Conservation (phyloP, 148 eudicot species). For the Vaccinium vitisidaea region DNA sequence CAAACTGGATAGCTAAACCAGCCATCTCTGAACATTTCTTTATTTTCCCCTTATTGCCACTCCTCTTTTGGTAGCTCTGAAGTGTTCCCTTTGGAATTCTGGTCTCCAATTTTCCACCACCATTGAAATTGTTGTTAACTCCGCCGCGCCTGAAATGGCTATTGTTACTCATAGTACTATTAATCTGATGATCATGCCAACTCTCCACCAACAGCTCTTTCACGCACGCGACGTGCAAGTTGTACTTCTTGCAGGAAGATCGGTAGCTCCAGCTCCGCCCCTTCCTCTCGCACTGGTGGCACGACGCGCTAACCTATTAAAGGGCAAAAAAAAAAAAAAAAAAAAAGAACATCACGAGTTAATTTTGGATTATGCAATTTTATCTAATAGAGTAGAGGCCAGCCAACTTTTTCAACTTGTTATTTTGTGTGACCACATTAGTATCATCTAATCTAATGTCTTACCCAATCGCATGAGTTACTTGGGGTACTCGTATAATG, state of each 20-base stretch:
- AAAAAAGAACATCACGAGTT: not conserved
- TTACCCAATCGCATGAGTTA: too few relatives aligned
- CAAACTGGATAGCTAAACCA: constrained; percentile 72
- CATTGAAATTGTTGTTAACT: not conserved
- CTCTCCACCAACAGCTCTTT: constrained; percentile 85
- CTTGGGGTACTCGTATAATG: too few relatives aligned
- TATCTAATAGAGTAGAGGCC: too few relatives aligned
- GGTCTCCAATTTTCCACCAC: constrained; percentile 24
- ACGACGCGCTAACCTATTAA: constrained; percentile 43
- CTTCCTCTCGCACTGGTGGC: constrained; percentile 80
- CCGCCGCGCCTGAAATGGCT: not conserved
- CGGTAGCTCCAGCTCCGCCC: constrained; percentile 95
- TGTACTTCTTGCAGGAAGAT: constrained; percentile 74
- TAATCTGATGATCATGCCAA: constrained; percentile 54
- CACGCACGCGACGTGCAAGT: constrained; percentile 87
- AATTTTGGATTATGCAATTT: too few relatives aligned
- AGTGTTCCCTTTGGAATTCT: constrained; percentile 54
- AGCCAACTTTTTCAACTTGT: too few relatives aligned
- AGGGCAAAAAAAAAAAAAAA: too few relatives aligned
- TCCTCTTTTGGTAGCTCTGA: constrained; percentile 37
- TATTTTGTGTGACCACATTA: too few relatives aligned
- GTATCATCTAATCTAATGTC: too few relatives aligned
- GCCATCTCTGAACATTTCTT: constrained; percentile 81
- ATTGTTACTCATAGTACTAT: not conserved
- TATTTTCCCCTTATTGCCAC: constrained; percentile 54